These are phyloP conservation scores for Starmerella etchellsii DNA, from an alignment of 805 yeast genomes.

Conservation along the genomic window DNA sequence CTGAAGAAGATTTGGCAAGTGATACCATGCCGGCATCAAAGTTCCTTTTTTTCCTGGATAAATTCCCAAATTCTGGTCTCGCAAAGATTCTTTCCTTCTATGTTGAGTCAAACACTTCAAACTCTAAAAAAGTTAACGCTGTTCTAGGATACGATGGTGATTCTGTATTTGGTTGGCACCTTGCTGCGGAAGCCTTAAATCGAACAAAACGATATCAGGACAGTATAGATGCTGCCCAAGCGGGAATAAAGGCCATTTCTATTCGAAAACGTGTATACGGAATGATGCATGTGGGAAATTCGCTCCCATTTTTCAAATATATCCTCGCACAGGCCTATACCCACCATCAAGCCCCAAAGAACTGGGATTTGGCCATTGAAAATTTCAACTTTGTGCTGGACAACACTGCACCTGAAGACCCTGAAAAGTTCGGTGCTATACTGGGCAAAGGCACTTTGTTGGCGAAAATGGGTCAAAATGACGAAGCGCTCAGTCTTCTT, in stretches of 20 bases:
- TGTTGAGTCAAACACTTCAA: background rate
- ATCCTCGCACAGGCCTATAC: slow-evolving; percentile 66
- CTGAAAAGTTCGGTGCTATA: slow-evolving; percentile 37
- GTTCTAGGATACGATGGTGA: slow-evolving; percentile 4
- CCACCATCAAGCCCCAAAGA: slow-evolving; percentile 81
- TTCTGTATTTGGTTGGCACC: slow-evolving; percentile 51
- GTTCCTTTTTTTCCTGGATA: background rate
- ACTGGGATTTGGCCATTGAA: slow-evolving; percentile 59
- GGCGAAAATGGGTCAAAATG: slow-evolving; percentile 48
- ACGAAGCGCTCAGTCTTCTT: slow-evolving; percentile 43
- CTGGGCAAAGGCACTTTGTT: slow-evolving; percentile 74
- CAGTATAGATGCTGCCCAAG: slow-evolving; percentile 47
- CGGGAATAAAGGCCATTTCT: slow-evolving; percentile 40
- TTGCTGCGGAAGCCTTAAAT: slow-evolving; percentile 47
- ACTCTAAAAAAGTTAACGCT: background rate
- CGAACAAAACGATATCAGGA: slow-evolving; percentile 49
- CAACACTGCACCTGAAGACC: slow-evolving; percentile 18
- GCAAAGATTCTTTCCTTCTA: background rate
- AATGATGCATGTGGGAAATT: slow-evolving; percentile 28
- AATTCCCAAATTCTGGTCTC: background rate
- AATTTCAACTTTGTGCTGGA: slow-evolving; percentile 53
- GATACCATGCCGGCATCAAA: background rate
- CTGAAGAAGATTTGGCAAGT: too few relatives aligned
- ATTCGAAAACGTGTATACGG: slow-evolving; percentile 36
- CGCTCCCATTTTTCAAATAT: slow-evolving; percentile 45